Evolutionary conservation across 2,329 filamentous ascomycete species (phyloP).

Genomic region (Colletotrichum endophyticum): DNA sequence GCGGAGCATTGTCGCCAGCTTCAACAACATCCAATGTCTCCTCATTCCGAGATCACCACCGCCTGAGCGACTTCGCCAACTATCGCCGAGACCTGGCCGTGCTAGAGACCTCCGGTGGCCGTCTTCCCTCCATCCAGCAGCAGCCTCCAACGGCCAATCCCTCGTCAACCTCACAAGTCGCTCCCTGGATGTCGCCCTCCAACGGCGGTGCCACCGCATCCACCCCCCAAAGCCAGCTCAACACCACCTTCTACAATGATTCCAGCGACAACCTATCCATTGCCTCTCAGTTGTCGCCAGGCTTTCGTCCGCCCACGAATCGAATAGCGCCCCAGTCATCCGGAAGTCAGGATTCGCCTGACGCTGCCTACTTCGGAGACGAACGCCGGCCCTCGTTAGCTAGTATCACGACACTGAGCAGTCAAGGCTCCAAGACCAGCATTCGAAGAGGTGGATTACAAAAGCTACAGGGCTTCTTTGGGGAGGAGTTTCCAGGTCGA

Average conservation of each 20-base stretch:
- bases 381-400: conserved; percentile 86
- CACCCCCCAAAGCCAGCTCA: conserved; percentile 16
- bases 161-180: conserved; percentile 56
- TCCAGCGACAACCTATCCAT: conserved; percentile 72
- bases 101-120: conserved; percentile 64
- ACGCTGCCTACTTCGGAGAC: conserved; percentile 67
- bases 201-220: conserved; percentile 37
- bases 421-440: conserved; percentile 79
- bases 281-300: conserved; percentile 72
- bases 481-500: conserved; percentile 80
- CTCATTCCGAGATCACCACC: conserved; percentile 61
- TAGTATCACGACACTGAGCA: conserved; percentile 85
- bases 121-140: conserved; percentile 64
- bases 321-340: conserved; percentile 41
- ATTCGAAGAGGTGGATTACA: conserved; percentile 75
- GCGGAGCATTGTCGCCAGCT: conserved; percentile 46
- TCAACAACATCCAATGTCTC: conserved; percentile 51
- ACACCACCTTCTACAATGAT: conserved; percentile 75
- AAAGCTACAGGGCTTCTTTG: conserved; percentile 90
- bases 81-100: conserved; percentile 76
- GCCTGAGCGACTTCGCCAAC: conserved; percentile 67
- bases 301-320: conserved; percentile 53
- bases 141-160: conserved; percentile 62
- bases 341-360: conserved; percentile 63
- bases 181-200: conserved; percentile 61